These are phyloP conservation scores for Aspergillus jensenii DNA, from an alignment of 2,329 filamentous ascomycete species.

Conservation along the genomic window DNA sequence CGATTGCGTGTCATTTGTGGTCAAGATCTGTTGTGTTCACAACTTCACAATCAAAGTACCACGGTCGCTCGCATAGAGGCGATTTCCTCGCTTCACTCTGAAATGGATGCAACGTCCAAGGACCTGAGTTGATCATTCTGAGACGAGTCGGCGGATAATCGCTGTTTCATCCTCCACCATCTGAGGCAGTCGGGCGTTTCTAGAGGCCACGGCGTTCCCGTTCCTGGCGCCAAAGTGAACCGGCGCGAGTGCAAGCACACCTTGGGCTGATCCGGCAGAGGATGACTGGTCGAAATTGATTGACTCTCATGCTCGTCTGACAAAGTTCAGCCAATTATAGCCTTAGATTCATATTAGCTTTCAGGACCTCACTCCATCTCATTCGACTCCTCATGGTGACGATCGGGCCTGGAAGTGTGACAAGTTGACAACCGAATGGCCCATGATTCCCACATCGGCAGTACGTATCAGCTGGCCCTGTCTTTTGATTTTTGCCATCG, in stretches of 20 bases:
- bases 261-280: background rate
- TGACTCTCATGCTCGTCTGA: background rate
- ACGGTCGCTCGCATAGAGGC: background rate
- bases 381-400: slow-evolving; percentile 1
- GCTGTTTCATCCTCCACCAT: slow-evolving; percentile 20
- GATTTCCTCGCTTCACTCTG: background rate
- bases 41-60: background rate
- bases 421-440: background rate
- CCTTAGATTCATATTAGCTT: background rate
- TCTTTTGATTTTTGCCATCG: background rate
- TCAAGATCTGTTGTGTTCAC: background rate
- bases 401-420: background rate
- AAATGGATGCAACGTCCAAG: background rate
- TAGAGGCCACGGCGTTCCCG: slow-evolving; percentile 17
- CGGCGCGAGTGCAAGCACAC: slow-evolving; percentile 6
- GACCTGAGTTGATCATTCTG: slow-evolving; percentile 5
- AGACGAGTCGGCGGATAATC: slow-evolving; percentile 8
- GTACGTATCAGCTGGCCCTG: slow-evolving; percentile 2
- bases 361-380: background rate
- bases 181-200: slow-evolving; percentile 19
- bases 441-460: background rate
- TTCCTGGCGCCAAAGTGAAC: slow-evolving; percentile 19
- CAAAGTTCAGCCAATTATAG: slow-evolving; percentile 3
- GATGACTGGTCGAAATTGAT: slow-evolving; percentile 9
- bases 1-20: background rate